Conservation (phyloP, 2,329 filamentous ascomycete species). For the Diaporthe destruens region DNA sequence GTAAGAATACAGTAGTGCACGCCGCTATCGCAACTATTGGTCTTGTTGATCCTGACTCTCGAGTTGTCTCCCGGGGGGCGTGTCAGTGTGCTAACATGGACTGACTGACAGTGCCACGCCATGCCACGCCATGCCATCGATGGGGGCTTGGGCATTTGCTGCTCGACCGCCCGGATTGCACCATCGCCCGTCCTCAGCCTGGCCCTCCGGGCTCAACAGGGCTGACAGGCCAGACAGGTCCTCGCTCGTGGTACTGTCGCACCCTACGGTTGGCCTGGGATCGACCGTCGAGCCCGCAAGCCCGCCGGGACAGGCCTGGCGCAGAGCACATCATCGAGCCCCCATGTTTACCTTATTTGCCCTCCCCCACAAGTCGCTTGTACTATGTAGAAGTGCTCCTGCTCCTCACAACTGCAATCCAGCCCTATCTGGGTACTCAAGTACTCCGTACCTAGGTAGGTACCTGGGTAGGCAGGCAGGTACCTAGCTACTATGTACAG, state of each 20-base stretch:
- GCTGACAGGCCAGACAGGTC: neutral
- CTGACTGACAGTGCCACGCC: neutral
- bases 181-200: constrained; percentile 15
- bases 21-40: neutral
- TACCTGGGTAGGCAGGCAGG: too few relatives aligned
- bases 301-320: constrained; percentile 27
- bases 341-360: constrained; percentile 37
- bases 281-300: constrained; percentile 8
- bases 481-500: constrained; percentile 3
- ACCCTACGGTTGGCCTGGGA: neutral
- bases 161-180: constrained; percentile 28
- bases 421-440: constrained; percentile 6
- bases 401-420: constrained; percentile 26
- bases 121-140: neutral
- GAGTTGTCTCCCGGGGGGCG: too few relatives aligned
- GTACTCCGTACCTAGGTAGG: neutral
- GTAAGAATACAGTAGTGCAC: too few relatives aligned
- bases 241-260: neutral
- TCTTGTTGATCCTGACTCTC: too few relatives aligned
- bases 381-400: constrained; percentile 15
- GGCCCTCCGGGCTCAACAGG: constrained; percentile 3
- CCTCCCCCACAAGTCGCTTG: constrained; percentile 20
- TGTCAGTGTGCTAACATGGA: too few relatives aligned
- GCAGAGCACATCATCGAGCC: constrained; percentile 33
- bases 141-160: constrained; percentile 30